These are phyloP conservation scores for Zea mays DNA, from an alignment of 176 grass and related monocot genomes.

Conservation along the genomic window DNA sequence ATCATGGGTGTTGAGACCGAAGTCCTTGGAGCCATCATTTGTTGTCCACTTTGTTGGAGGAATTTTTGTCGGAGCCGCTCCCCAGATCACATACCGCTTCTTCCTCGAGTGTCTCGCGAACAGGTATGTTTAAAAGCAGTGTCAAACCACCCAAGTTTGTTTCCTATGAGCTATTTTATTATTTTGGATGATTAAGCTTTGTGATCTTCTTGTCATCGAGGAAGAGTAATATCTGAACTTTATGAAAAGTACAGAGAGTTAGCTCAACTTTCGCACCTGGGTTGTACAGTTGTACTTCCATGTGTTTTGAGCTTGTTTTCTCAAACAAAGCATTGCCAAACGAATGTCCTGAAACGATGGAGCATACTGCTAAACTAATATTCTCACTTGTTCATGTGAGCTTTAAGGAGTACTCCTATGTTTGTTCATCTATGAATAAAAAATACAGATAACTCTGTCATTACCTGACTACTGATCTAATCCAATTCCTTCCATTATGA, in stretches of 20 bases:
- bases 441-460: background rate
- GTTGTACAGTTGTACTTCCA: background rate
- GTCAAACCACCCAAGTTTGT: constrained; percentile 7
- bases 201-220: background rate
- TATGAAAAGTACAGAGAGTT: background rate
- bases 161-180: background rate
- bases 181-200: background rate
- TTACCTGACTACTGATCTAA: background rate
- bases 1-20: constrained; percentile 81
- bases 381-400: constrained; percentile 6
- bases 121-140: constrained; percentile 49
- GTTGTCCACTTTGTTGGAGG: constrained; percentile 88
- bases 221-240: background rate
- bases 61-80: constrained; percentile 92
- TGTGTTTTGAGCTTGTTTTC: constrained; percentile 5
- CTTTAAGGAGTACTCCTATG: background rate
- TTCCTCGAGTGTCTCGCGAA: constrained; percentile 83
- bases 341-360: background rate
- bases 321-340: background rate
- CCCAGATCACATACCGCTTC: constrained; percentile 87
- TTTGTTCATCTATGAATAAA: background rate
- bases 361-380: background rate
- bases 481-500: background rate
- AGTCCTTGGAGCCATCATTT: constrained; percentile 49
- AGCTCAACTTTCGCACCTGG: background rate